A percentile compares a stretch with the other conserved stretches of the same genome.
Conservation (phyloP, 371 early-diverging fungal species). For the Umbelopsis sp. region DNA sequence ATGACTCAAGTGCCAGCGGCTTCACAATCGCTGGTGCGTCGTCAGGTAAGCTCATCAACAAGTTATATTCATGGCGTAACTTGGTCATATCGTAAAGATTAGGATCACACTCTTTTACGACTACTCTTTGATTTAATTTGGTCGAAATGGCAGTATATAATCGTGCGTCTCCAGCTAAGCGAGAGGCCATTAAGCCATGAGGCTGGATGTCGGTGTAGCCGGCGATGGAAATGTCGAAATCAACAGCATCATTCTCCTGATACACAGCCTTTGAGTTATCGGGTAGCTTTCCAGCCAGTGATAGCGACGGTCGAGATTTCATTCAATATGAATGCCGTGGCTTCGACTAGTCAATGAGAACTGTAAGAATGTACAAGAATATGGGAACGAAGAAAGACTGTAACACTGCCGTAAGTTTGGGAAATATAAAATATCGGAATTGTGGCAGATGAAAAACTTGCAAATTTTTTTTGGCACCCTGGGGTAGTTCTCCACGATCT, state of each 20-base stretch:
- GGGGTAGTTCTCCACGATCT: too few relatives aligned
- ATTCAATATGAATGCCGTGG: not conserved
- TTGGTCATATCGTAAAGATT: slow-evolving; percentile 23
- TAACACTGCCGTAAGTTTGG: too few relatives aligned
- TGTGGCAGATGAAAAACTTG: too few relatives aligned
- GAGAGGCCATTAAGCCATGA: not conserved
- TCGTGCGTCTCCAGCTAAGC: not conserved
- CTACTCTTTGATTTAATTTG: not conserved
- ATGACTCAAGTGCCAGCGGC: slow-evolving; percentile 18
- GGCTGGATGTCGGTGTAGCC: slow-evolving; percentile 14
- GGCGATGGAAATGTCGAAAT: not conserved
- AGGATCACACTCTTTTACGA: slow-evolving; percentile 16
- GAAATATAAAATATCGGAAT: too few relatives aligned
- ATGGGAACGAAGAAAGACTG: not conserved
- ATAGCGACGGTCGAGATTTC: slow-evolving; percentile 2
- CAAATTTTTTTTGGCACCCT: too few relatives aligned
- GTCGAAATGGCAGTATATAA: slow-evolving; percentile 8
- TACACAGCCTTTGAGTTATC: not conserved
- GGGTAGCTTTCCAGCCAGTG: not conserved
- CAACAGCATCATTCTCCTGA: not conserved
- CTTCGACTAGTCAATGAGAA: not conserved
- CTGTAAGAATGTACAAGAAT: not conserved
- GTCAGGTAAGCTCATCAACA: slow-evolving; percentile 13
- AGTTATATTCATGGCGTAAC: slow-evolving; percentile 20
- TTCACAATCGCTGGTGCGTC: not conserved